These are phyloP conservation scores for Cladophialophora yegresii DNA, from an alignment of 2,329 filamentous ascomycete species.

Conservation along the genomic window DNA sequence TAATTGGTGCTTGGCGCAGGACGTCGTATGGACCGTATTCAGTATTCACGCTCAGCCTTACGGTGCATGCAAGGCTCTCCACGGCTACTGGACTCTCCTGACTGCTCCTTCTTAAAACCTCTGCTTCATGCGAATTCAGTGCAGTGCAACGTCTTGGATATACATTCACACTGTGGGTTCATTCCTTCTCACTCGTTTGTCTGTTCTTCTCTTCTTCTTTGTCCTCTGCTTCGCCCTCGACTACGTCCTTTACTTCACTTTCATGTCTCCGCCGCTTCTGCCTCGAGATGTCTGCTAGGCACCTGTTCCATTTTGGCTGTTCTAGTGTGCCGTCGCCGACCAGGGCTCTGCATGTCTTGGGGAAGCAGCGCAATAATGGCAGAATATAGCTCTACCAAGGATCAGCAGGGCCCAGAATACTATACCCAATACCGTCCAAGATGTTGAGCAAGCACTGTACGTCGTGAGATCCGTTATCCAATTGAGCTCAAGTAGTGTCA, in stretches of 20 bases:
- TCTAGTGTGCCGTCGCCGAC: slow-evolving; percentile 45
- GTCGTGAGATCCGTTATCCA: neutral
- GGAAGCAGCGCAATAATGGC: slow-evolving; percentile 39
- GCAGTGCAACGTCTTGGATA: neutral
- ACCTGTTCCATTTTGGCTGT: slow-evolving; percentile 42
- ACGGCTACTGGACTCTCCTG: no score
- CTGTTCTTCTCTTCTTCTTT: slow-evolving; percentile 7
- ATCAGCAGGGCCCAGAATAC: slow-evolving; percentile 60
- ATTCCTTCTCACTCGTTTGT: neutral
- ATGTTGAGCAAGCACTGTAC: slow-evolving; percentile 44
- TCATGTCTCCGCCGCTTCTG: slow-evolving; percentile 6
- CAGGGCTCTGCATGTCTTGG: slow-evolving; percentile 43
- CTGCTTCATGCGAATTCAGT: neutral
- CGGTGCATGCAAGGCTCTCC: no score
- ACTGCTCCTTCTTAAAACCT: no score
- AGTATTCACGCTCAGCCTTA: neutral
- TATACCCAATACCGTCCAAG: slow-evolving; percentile 55
- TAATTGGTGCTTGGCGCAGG: neutral
- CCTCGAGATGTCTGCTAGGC: slow-evolving; percentile 32
- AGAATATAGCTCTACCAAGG: slow-evolving; percentile 42
- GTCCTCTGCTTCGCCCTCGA: slow-evolving; percentile 8
- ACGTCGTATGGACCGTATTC: no score
- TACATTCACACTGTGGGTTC: neutral
- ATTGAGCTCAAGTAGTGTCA: neutral
- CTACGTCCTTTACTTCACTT: slow-evolving; percentile 5